Percentiles rank a stretch among this genome's conserved stretches.
These are phyloP conservation scores for Cantharellus cinnabarinus DNA, from an alignment of 768 basidiomycete genomes.

Conservation along the genomic window DNA sequence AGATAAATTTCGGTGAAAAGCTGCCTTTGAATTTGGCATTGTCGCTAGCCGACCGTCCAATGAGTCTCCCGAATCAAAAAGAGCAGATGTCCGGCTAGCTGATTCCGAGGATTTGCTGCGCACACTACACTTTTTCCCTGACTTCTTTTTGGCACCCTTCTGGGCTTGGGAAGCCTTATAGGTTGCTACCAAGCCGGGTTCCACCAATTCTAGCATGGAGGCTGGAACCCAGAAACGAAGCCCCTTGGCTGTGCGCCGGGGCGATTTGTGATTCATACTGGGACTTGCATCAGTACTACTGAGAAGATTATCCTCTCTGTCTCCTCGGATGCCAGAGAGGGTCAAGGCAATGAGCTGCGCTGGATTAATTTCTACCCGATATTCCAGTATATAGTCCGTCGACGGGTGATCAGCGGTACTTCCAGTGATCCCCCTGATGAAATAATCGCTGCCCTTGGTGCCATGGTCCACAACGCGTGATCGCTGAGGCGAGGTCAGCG, in stretches of 20 bases:
- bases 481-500: slow-evolving; percentile 14
- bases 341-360: slow-evolving; percentile 41
- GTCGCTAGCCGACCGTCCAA: not conserved
- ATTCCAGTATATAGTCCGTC: slow-evolving; percentile 54
- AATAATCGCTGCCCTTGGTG: slow-evolving; percentile 20
- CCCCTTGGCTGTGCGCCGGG: slow-evolving; percentile 18
- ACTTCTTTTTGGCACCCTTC: slow-evolving; percentile 29
- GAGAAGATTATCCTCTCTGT: slow-evolving; percentile 34
- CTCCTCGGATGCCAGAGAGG: slow-evolving; percentile 44
- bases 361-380: slow-evolving; percentile 59
- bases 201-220: slow-evolving; percentile 47
- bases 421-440: slow-evolving; percentile 42
- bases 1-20: too few species aligned
- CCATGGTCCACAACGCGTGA: slow-evolving; percentile 13
- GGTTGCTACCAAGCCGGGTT: slow-evolving; percentile 39
- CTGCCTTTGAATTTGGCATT: not conserved
- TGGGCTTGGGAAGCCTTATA: slow-evolving; percentile 31
- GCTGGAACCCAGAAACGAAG: slow-evolving; percentile 67
- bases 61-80: not conserved
- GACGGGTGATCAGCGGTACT: slow-evolving; percentile 43
- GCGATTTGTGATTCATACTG: not conserved
- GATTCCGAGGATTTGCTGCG: not conserved
- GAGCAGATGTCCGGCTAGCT: not conserved
- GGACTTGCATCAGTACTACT: slow-evolving; percentile 17
- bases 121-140: slow-evolving; percentile 17